These are phyloP conservation scores for Microsporum ferrugineum DNA, from an alignment of 2,329 filamentous ascomycete genomes.

Conservation along the genomic window DNA sequence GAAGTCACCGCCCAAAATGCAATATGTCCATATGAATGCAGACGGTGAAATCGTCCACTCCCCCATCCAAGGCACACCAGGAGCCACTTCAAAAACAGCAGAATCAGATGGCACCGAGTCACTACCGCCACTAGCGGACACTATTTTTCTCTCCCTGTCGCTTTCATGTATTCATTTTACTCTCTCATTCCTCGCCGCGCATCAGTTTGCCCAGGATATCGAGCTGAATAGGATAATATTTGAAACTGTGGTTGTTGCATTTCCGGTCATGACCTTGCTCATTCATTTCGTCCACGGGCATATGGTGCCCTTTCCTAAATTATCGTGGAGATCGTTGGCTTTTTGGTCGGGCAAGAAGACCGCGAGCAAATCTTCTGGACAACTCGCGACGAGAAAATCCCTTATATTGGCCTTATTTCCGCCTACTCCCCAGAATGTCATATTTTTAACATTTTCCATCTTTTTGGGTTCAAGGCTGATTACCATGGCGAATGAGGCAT, in stretches of 20 bases:
- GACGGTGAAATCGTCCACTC: slow-evolving; percentile 17
- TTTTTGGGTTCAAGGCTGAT: slow-evolving; percentile 66
- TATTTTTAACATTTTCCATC: slow-evolving; percentile 26
- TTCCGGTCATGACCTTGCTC: slow-evolving; percentile 34
- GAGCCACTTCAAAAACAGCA: background rate
- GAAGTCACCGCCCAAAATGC: slow-evolving; percentile 10
- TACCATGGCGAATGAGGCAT: slow-evolving; percentile 63
- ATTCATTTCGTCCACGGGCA: slow-evolving; percentile 37
- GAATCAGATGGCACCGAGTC: slow-evolving; percentile 14
- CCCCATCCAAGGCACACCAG: slow-evolving; percentile 14
- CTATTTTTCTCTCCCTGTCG: slow-evolving; percentile 32
- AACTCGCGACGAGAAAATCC: slow-evolving; percentile 17
- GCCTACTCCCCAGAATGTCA: slow-evolving; percentile 22
- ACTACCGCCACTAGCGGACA: slow-evolving; percentile 33
- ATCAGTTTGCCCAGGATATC: slow-evolving; percentile 36
- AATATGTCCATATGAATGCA: slow-evolving; percentile 23
- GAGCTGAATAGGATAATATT: slow-evolving; percentile 23
- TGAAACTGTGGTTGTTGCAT: slow-evolving; percentile 29
- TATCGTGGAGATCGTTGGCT: background rate
- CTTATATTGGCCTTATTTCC: slow-evolving; percentile 25
- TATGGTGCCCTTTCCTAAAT: slow-evolving; percentile 24
- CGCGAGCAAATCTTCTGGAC: slow-evolving; percentile 4
- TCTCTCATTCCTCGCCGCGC: slow-evolving; percentile 35
- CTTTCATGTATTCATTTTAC: slow-evolving; percentile 37
- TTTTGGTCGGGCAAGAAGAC: background rate